Conservation (phyloP, 768 basidiomycete genomes). For the Dioszegia aurantiaca region DNA sequence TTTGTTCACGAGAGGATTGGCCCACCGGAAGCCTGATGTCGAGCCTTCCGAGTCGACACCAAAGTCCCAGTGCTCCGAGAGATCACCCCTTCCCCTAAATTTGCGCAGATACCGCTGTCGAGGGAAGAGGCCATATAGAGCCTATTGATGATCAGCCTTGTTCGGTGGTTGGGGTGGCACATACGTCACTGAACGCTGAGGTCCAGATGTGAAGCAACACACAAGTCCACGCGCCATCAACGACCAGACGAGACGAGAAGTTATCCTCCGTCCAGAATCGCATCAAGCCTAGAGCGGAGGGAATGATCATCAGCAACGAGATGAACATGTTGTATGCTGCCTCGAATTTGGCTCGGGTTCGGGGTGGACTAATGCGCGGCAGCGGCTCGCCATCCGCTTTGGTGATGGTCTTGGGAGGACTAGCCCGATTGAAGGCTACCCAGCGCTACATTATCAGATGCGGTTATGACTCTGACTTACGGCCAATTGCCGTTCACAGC, state of each 20-base stretch:
- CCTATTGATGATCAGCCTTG: neutral
- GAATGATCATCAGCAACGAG: neutral
- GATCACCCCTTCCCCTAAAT: neutral
- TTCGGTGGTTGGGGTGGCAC: neutral
- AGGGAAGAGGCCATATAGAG: slow-evolving; percentile 7
- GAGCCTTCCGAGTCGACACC: neutral
- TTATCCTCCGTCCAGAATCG: neutral
- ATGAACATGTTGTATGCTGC: neutral
- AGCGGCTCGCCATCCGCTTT: neutral
- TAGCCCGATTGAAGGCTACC: neutral
- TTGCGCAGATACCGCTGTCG: neutral
- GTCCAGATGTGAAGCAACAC: slow-evolving; percentile 1
- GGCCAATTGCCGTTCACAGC: slow-evolving; percentile 8
- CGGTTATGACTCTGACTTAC: neutral
- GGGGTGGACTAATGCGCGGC: neutral
- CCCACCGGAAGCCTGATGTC: neutral
- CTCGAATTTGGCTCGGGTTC: neutral
- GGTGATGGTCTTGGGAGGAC: neutral
- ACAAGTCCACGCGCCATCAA: neutral
- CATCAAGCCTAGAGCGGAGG: neutral
- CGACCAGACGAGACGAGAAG: neutral
- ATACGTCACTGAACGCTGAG: neutral
- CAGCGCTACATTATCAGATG: neutral
- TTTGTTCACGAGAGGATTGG: neutral
- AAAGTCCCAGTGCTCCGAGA: neutral